phyloP scores from a whole-genome alignment of 2,329 filamentous ascomycete genomes.

The Fusarium domesticum region DNA sequence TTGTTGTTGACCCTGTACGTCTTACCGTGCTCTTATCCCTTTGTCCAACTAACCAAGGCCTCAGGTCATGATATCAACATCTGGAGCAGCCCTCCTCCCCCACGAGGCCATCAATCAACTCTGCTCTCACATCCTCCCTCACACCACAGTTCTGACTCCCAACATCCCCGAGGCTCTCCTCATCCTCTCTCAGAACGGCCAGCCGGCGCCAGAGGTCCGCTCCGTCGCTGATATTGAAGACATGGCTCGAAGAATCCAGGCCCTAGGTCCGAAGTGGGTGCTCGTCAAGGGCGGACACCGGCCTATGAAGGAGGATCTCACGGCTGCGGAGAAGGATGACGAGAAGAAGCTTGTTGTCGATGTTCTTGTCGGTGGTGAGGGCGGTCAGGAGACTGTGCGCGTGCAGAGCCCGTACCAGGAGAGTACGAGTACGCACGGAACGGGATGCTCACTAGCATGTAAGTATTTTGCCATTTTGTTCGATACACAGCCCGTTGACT shows the following conservation, averaged over 20 bases:
- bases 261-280: constrained; percentile 73
- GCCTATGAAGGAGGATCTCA: constrained; percentile 66
- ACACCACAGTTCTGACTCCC: constrained; percentile 68
- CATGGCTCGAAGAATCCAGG: constrained; percentile 63
- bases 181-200: constrained; percentile 55
- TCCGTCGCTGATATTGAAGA: constrained; percentile 63
- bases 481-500: not conserved
- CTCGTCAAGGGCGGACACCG: constrained; percentile 88
- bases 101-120: constrained; percentile 61
- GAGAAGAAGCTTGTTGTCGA: constrained; percentile 71
- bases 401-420: constrained; percentile 69
- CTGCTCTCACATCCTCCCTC: constrained; percentile 57
- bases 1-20: constrained; percentile 41
- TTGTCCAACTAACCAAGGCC: constrained; percentile 3
- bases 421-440: constrained; percentile 86
- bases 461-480: too few relatives aligned
- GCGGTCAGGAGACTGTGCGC: constrained; percentile 51
- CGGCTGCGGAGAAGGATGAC: constrained; percentile 53
- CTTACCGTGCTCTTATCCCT: not conserved
- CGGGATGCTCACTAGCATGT: constrained; percentile 91
- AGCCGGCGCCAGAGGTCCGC: constrained; percentile 41
- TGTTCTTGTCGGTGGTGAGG: constrained; percentile 63
- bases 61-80: constrained; percentile 89
- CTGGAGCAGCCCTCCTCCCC: constrained; percentile 68
- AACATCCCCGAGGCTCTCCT: constrained; percentile 73